Evolutionary conservation across 2,329 filamentous ascomycete species (phyloP).

Genomic region (Didymella pomorum): DNA sequence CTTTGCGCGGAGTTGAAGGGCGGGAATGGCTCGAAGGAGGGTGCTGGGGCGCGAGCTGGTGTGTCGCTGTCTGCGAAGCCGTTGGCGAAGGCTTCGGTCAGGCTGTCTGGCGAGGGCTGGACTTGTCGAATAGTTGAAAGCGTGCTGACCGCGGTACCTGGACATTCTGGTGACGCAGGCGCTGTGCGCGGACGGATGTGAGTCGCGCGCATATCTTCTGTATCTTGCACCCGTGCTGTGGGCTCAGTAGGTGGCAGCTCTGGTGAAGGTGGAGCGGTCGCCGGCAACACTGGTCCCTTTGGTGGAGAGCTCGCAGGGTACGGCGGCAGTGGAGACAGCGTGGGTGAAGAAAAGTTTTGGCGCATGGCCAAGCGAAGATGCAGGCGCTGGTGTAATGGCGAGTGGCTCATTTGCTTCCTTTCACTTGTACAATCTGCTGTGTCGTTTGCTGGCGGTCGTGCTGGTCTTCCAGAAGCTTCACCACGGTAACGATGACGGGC

Average conservation of each 20-base stretch:
- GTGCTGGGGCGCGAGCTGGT: not conserved
- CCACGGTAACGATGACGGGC: not conserved
- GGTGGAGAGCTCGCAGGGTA: not conserved
- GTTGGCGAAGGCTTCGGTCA: slow-evolving; percentile 14
- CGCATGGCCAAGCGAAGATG: slow-evolving; percentile 18
- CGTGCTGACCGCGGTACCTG: slow-evolving; percentile 29
- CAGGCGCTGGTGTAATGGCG: slow-evolving; percentile 15
- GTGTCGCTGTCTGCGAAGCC: slow-evolving; percentile 14
- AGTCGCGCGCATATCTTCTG: slow-evolving; percentile 24
- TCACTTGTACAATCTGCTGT: slow-evolving; percentile 1
- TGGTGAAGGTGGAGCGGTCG: slow-evolving; percentile 8
- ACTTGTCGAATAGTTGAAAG: slow-evolving; percentile 42
- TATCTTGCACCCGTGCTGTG: not conserved
- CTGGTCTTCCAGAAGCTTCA: not conserved
- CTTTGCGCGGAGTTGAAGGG: not conserved
- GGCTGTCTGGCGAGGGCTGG: slow-evolving; percentile 36
- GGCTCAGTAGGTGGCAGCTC: not conserved
- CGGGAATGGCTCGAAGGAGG: slow-evolving; percentile 14
- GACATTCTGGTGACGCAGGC: slow-evolving; percentile 22
- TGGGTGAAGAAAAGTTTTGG: slow-evolving; percentile 11
- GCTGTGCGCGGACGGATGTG: slow-evolving; percentile 29
- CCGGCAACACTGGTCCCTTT: not conserved
- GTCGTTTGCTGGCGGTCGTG: not conserved
- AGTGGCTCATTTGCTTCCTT: slow-evolving; percentile 20
- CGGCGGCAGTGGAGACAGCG: slow-evolving; percentile 6